These are phyloP conservation scores for Pleurotus cornucopiae DNA, from an alignment of 768 basidiomycete genomes.

Conservation along the genomic window DNA sequence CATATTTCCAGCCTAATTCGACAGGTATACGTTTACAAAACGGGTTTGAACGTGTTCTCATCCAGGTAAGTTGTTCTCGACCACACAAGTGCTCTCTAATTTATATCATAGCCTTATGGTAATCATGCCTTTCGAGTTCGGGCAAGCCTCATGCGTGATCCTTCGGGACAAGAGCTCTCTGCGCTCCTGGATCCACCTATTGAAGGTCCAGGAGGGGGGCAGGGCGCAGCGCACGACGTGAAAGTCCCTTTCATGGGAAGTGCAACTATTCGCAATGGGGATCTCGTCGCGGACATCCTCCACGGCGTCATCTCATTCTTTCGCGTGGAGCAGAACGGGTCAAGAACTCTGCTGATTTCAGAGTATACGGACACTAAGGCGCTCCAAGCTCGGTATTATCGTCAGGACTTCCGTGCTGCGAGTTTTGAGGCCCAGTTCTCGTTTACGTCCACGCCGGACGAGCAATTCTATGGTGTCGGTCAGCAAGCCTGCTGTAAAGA, in stretches of 20 bases:
- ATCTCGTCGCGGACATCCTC: constrained; percentile 21
- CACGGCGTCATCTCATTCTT: constrained; percentile 24
- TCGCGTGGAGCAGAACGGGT: constrained; percentile 24
- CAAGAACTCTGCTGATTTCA: constrained; percentile 20
- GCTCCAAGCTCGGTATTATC: constrained; percentile 23
- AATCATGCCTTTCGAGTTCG: constrained; percentile 32
- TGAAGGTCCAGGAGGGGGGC: constrained; percentile 27
- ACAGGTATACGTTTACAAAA: constrained; percentile 30
- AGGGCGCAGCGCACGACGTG: constrained; percentile 24
- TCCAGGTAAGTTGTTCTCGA: constrained; percentile 19
- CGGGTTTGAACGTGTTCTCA: constrained; percentile 29
- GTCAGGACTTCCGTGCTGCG: constrained; percentile 26
- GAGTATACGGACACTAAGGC: constrained; percentile 30
- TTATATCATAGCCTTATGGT: constrained; percentile 26
- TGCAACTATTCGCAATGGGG: constrained; percentile 28
- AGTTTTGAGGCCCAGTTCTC: constrained; percentile 28
- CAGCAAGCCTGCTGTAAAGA: constrained; percentile 34
- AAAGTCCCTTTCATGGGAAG: constrained; percentile 22
- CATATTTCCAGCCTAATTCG: constrained; percentile 23
- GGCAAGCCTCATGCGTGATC: constrained; percentile 27
- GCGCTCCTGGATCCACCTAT: constrained; percentile 31
- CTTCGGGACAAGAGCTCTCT: constrained; percentile 28
- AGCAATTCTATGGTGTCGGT: constrained; percentile 31
- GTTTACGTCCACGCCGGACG: constrained; percentile 26
- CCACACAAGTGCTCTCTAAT: neutral